phyloP scores from a whole-genome alignment of 106 monocot species.

The Dioscorea zingiberensis region DNA sequence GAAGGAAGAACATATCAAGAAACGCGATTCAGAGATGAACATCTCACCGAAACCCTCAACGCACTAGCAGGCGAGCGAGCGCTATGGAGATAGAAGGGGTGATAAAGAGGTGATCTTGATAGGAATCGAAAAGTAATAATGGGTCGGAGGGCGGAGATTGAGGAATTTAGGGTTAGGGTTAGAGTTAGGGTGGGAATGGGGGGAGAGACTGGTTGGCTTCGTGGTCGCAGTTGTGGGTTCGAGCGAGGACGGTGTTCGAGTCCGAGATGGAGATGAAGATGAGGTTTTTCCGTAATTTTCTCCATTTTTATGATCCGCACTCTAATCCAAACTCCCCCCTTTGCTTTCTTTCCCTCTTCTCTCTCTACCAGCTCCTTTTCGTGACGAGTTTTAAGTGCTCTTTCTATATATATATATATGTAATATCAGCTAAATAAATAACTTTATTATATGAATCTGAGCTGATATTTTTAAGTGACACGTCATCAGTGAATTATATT shows the following conservation, averaged over 20 bases:
- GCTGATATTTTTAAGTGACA: too few relatives aligned
- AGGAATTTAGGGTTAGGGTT: constrained; percentile 2
- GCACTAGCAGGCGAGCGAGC: background rate
- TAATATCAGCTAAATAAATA: too few relatives aligned
- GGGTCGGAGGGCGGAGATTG: background rate
- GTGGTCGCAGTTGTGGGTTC: background rate
- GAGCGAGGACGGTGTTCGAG: background rate
- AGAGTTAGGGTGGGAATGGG: too few relatives aligned
- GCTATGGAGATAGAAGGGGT: background rate
- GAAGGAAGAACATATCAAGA: background rate
- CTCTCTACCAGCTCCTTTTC: background rate
- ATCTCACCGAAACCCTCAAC: background rate
- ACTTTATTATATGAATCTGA: too few relatives aligned
- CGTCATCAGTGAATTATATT: too few relatives aligned
- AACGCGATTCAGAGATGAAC: background rate
- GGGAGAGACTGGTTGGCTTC: too few relatives aligned
- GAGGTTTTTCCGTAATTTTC: background rate
- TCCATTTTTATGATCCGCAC: background rate
- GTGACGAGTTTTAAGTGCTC: background rate
- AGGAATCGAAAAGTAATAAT: background rate
- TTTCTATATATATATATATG: background rate
- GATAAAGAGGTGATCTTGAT: background rate
- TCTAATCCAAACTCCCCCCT: background rate
- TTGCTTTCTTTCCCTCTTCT: background rate
- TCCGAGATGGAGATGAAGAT: constrained; percentile 3